These are phyloP conservation scores for Thalassiosira exigua DNA, from an alignment of 352 stramenopile species.

Conservation along the genomic window DNA sequence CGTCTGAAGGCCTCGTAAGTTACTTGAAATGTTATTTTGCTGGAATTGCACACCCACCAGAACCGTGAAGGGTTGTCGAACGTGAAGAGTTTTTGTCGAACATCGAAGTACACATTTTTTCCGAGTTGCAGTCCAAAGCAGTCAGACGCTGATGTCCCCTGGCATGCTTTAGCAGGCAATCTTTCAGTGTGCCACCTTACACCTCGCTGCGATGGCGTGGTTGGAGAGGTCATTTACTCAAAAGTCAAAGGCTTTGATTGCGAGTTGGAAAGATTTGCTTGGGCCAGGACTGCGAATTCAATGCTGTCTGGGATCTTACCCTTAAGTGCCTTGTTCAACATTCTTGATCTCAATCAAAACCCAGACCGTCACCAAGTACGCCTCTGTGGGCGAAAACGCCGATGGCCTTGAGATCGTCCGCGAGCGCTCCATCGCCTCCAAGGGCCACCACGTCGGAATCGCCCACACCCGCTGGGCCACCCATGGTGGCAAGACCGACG, in stretches of 20 bases:
- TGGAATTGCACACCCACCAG: too few relatives aligned
- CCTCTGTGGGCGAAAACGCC: slow-evolving; percentile 80
- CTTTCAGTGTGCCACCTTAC: not conserved
- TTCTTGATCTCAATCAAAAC: slow-evolving; percentile 10
- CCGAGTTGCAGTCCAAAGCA: too few relatives aligned
- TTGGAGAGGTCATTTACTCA: not conserved
- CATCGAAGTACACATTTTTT: too few relatives aligned
- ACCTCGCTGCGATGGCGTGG: not conserved
- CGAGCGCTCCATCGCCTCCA: slow-evolving; percentile 34
- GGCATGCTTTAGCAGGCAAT: not conserved
- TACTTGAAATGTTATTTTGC: too few relatives aligned
- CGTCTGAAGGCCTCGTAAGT: slow-evolving; percentile 51
- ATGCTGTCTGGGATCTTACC: too few relatives aligned
- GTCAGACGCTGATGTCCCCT: too few relatives aligned
- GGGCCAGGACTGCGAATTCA: too few relatives aligned
- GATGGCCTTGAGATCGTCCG: slow-evolving; percentile 82
- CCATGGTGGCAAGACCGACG: slow-evolving; percentile 94
- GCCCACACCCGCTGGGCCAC: slow-evolving; percentile 97
- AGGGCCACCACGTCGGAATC: slow-evolving; percentile 91
- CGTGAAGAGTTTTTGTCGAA: too few relatives aligned
- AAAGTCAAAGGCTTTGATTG: not conserved
- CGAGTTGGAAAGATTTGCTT: not conserved
- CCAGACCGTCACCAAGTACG: slow-evolving; percentile 93
- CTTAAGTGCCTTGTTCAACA: not conserved
- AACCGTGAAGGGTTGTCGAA: too few relatives aligned